Percentiles rank a stretch among this genome's conserved stretches.
Evolutionary conservation across 164 flowering plant species (phyloP).

Genomic region (Liriodendron chinense): DNA sequence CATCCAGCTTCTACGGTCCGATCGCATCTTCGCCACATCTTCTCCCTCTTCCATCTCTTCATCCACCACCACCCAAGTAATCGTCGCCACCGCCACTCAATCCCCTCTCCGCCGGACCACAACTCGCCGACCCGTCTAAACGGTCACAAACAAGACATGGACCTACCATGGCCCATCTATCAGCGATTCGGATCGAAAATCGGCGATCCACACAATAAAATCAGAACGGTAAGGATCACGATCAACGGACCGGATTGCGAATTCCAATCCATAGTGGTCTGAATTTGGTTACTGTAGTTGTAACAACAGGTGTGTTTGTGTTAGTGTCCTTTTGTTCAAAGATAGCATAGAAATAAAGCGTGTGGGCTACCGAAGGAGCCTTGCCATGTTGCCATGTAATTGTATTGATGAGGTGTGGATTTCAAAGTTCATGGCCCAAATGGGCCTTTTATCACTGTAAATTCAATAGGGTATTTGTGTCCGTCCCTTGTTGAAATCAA

Average conservation of each 20-base stretch:
- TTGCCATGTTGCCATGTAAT: background rate
- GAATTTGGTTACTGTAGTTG: background rate
- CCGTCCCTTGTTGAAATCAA: too few species aligned
- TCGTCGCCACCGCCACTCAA: conserved; percentile 26
- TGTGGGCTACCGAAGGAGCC: conserved; percentile 3
- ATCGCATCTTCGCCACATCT: conserved; percentile 26
- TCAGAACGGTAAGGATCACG: background rate
- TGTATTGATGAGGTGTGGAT: background rate
- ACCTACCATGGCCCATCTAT: background rate
- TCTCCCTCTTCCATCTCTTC: conserved; percentile 15
- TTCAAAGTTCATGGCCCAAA: background rate
- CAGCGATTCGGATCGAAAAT: background rate
- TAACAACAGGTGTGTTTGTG: background rate
- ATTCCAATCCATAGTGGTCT: background rate
- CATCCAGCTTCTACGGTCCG: conserved; percentile 31
- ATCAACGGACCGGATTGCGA: background rate
- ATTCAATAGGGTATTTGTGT: background rate
- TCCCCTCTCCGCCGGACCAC: conserved; percentile 32
- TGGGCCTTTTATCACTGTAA: background rate
- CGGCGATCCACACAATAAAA: background rate
- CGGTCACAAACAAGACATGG: background rate
- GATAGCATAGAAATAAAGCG: background rate
- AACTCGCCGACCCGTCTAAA: conserved; percentile 25
- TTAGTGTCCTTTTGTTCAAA: background rate
- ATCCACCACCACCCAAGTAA: conserved; percentile 23